Evolutionary conservation across 352 stramenopile species (phyloP).

Genomic region (Thalassiosira pacifica): DNA sequence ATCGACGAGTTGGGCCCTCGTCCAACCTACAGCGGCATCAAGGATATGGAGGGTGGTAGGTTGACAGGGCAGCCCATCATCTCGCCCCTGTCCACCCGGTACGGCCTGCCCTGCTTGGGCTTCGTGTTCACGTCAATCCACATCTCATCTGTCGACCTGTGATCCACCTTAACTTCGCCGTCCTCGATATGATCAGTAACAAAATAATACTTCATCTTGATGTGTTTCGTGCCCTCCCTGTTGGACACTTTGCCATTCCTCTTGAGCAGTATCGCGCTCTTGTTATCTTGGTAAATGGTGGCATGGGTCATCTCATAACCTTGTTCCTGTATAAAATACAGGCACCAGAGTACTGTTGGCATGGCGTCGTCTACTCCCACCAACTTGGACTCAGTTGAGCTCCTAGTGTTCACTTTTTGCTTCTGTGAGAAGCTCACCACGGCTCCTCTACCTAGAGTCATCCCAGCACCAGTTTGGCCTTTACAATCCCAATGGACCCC

Average conservation of each 20-base stretch:
- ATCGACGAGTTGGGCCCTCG: too few relatives aligned
- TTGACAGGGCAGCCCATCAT: not conserved
- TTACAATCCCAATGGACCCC: constrained; percentile 49
- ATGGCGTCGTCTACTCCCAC: constrained; percentile 43
- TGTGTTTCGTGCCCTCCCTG: constrained; percentile 47
- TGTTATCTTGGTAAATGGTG: constrained; percentile 48
- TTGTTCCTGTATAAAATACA: constrained; percentile 30
- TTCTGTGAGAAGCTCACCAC: constrained; percentile 33
- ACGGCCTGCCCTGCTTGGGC: not conserved
- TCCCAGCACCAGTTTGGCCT: constrained; percentile 63
- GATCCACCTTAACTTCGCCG: constrained; percentile 42
- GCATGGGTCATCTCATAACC: constrained; percentile 16
- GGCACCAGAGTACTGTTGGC: constrained; percentile 31
- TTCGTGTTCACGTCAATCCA: constrained; percentile 28
- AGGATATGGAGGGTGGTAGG: too few relatives aligned
- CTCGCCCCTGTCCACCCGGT: not conserved
- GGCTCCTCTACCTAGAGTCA: constrained; percentile 54
- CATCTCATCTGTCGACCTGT: constrained; percentile 38
- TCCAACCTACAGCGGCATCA: too few relatives aligned
- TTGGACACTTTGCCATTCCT: constrained; percentile 53
- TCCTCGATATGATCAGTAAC: constrained; percentile 46
- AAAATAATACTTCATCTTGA: constrained; percentile 66
- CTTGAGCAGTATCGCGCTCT: constrained; percentile 48
- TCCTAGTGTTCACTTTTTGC: constrained; percentile 62
- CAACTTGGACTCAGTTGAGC: constrained; percentile 61